Base-by-base conservation (phyloP, 345 rosid species). In the Brassica juncea region DNA sequence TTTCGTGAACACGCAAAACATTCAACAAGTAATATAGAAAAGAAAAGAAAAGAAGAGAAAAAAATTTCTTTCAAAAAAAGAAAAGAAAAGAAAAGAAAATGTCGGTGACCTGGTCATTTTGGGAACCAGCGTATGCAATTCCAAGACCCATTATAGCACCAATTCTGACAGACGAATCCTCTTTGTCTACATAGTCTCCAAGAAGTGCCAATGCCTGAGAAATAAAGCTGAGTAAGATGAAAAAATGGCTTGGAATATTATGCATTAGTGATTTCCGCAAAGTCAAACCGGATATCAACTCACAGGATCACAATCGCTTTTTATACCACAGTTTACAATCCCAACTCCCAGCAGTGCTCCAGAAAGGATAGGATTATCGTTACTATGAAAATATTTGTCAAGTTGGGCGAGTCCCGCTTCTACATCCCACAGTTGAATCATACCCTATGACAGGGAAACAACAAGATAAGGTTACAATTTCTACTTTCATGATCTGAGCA, bases 121-220 rank as follows among this genome's bases (percentile, higher is more conserved):
- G 92, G 76, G 97, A 68, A 79, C 99, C 98, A 8, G 98, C 98
- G 76, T 96, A 96, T 49, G 98, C 85, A 81, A 93, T 89, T 83
- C 97, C 99, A 60, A 93, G 85, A 62, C 99, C 99, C 91, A 96
- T 92, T 75, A 96, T 93, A 68, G 97, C 97, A 80, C 97, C 99
- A 72, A 96, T 93, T 80, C 97, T 82, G 62, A 93, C 81, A 25
- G 89, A 87, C 70, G 98, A 70, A 81, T 96, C 99, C 82, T 93
- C 98, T 82, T 83, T 92, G 82, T 82, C 86, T 4, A 89, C 60
- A 57, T 88, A 89, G 42, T 96, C 98, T 74, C 83, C 87, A 23
- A 96, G 85, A 75, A 96, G 94, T 25, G 98, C 99, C 68, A 96
- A 77, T 68, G 97, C 99, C 97, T 93, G 82, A 77, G 54, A 78